Conservation (phyloP, 1,284 basidiomycete species). For the Tremellales sp. region DNA sequence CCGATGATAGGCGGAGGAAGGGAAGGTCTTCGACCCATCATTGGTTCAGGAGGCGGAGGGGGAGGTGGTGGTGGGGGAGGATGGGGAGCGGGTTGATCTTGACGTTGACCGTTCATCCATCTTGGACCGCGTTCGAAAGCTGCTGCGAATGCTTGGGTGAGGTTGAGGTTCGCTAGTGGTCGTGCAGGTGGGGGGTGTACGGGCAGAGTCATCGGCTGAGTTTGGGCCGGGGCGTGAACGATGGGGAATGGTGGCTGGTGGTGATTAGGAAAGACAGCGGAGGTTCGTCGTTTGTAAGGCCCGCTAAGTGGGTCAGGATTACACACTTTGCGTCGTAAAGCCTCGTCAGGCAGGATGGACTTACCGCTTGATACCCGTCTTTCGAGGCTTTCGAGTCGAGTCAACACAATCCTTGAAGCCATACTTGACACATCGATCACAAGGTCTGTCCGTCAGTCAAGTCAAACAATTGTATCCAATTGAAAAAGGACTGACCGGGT, state of each 20-base stretch:
- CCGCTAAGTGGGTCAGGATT: slow-evolving; percentile 1
- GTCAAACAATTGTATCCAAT: not conserved
- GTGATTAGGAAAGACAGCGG: not conserved
- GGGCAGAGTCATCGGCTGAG: too few relatives aligned
- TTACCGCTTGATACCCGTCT: slow-evolving; percentile 40
- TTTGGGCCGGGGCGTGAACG: not conserved
- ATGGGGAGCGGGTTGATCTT: not conserved
- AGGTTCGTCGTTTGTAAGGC: slow-evolving; percentile 7
- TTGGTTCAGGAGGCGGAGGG: not conserved
- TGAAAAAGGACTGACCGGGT: slow-evolving; percentile 26
- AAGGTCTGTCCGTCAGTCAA: slow-evolving; percentile 22
- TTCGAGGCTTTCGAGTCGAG: slow-evolving; percentile 37
- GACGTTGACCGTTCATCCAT: slow-evolving; percentile 31
- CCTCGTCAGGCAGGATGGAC: too few relatives aligned
- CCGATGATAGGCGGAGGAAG: not conserved
- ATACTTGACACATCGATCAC: slow-evolving; percentile 41
- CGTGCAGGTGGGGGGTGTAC: not conserved
- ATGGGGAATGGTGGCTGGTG: not conserved
- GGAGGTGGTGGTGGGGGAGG: not conserved
- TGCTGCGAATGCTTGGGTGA: slow-evolving; percentile 13
- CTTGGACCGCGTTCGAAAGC: slow-evolving; percentile 22
- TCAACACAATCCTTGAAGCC: slow-evolving; percentile 35
- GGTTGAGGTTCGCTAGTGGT: not conserved
- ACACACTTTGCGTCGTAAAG: too few relatives aligned
- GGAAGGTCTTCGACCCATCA: not conserved